A percentile compares a stretch with the other conserved stretches of the same genome.
Conservation (phyloP, 1,284 basidiomycete species). For the Hypsizygus ulmarius region DNA sequence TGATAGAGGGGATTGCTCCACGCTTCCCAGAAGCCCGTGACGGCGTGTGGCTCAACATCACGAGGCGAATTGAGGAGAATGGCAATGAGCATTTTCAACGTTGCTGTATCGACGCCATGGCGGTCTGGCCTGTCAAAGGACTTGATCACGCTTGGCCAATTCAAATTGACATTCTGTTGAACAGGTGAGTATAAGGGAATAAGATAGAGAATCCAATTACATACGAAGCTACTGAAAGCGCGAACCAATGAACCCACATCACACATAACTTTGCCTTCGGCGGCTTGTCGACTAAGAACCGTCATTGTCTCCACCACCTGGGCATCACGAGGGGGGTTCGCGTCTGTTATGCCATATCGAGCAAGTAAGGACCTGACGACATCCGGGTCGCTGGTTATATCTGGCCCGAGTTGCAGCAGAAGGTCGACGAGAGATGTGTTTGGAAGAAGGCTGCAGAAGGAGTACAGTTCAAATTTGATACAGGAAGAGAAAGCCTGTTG, state of each 20-base stretch:
- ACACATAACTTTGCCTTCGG: conserved; percentile 67
- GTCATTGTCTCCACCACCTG: conserved; percentile 71
- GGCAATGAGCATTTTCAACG: conserved; percentile 77
- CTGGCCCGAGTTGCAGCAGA: conserved; percentile 71
- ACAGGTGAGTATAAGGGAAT: conserved; percentile 14
- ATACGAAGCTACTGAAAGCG: conserved; percentile 64
- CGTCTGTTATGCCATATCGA: conserved; percentile 70
- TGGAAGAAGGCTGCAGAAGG: conserved; percentile 51
- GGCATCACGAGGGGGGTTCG: conserved; percentile 63
- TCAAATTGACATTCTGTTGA: conserved; percentile 55
- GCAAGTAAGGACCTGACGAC: conserved; percentile 63
- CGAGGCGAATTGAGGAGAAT: conserved; percentile 72
- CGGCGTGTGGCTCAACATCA: conserved; percentile 70
- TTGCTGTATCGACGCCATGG: conserved; percentile 78
- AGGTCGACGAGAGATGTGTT: conserved; percentile 69
- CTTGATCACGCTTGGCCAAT: conserved; percentile 79
- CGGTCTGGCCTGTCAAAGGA: conserved; percentile 78
- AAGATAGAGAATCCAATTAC: conserved; percentile 29
- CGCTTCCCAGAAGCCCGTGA: conserved; percentile 75
- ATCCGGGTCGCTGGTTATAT: conserved; percentile 72
- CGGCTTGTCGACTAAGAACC: conserved; percentile 60
- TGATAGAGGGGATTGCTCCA: conserved; percentile 90
- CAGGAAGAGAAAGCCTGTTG: conserved; percentile 17
- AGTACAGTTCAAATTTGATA: conserved; percentile 7
- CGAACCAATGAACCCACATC: conserved; percentile 79